Percentiles rank a stretch among this genome's conserved stretches.
Evolutionary conservation across 495 filamentous ascomycete species (phyloP).

Genomic region (Beverwykella pulmonaria): DNA sequence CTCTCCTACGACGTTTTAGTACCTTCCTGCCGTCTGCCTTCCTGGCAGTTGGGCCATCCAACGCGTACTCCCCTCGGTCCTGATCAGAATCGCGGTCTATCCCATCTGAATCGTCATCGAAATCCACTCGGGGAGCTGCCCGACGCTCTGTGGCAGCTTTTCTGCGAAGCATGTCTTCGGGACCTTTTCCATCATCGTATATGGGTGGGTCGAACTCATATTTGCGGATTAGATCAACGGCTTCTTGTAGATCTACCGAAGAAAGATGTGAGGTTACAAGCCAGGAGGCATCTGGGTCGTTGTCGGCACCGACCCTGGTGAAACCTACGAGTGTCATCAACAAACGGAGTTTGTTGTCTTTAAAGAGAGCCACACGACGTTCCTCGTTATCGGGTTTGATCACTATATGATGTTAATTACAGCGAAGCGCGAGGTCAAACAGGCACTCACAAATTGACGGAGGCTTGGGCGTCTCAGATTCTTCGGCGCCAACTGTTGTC

Average conservation of each 20-base stretch:
- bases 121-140: slow-evolving; percentile 56
- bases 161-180: slow-evolving; percentile 74
- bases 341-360: slow-evolving; percentile 85
- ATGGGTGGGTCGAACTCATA: slow-evolving; percentile 70
- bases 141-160: slow-evolving; percentile 59
- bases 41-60: slow-evolving; percentile 62
- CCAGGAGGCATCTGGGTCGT: slow-evolving; percentile 79
- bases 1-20: slow-evolving; percentile 58
- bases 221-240: slow-evolving; percentile 65
- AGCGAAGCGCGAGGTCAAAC: neutral
- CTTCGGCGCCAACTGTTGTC: neutral
- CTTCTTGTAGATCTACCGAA: slow-evolving; percentile 64
- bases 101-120: slow-evolving; percentile 45
- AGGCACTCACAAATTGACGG: slow-evolving; percentile 52
- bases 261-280: slow-evolving; percentile 69
- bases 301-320: slow-evolving; percentile 65
- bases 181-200: slow-evolving; percentile 70
- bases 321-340: slow-evolving; percentile 78
- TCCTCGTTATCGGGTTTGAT: slow-evolving; percentile 70
- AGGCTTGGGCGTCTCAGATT: slow-evolving; percentile 40
- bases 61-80: slow-evolving; percentile 70
- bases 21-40: slow-evolving; percentile 55
- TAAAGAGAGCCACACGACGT: slow-evolving; percentile 74
- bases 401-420: slow-evolving; percentile 47
- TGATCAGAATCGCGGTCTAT: slow-evolving; percentile 47